These are phyloP conservation scores for Fusarium continuum DNA, from an alignment of 2,329 filamentous ascomycete species.

Conservation along the genomic window DNA sequence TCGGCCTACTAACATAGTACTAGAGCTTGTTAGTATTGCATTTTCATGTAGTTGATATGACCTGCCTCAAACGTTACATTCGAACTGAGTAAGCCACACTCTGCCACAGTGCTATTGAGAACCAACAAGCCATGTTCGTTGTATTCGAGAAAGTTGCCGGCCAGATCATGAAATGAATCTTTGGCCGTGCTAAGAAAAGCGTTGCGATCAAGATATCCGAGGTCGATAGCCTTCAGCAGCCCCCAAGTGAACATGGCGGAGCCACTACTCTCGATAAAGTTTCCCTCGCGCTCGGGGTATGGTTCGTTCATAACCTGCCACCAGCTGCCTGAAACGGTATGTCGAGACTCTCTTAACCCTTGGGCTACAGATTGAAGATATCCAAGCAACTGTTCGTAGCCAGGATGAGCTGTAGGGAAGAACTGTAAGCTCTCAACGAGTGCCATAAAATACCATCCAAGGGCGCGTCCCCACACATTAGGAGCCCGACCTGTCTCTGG, in stretches of 20 bases:
- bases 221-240: conserved; percentile 53
- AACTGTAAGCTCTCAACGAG: conserved; percentile 59
- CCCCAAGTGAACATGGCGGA: conserved; percentile 65
- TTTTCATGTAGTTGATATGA: fast-evolving
- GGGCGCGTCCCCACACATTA: conserved; percentile 59
- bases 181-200: conserved; percentile 16
- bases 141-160: conserved; percentile 54
- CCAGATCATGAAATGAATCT: conserved; percentile 41
- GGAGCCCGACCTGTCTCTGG: conserved; percentile 57
- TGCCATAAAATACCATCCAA: conserved; percentile 62
- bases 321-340: conserved; percentile 58
- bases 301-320: conserved; percentile 64
- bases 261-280: conserved; percentile 67
- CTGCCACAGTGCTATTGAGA: conserved; percentile 59
- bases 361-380: conserved; percentile 52
- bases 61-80: conserved; percentile 59
- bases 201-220: conserved; percentile 25
- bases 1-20: conserved; percentile 27
- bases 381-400: conserved; percentile 45
- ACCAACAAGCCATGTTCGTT: conserved; percentile 55
- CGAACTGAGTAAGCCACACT: conserved; percentile 57
- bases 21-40: neutral
- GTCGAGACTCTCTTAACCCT: conserved; percentile 53
- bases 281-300: conserved; percentile 56
- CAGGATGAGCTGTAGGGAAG: conserved; percentile 48